Evolutionary conservation across 169 alveolate genomes (phyloP).

Genomic region (Cryptosporidium felis): DNA sequence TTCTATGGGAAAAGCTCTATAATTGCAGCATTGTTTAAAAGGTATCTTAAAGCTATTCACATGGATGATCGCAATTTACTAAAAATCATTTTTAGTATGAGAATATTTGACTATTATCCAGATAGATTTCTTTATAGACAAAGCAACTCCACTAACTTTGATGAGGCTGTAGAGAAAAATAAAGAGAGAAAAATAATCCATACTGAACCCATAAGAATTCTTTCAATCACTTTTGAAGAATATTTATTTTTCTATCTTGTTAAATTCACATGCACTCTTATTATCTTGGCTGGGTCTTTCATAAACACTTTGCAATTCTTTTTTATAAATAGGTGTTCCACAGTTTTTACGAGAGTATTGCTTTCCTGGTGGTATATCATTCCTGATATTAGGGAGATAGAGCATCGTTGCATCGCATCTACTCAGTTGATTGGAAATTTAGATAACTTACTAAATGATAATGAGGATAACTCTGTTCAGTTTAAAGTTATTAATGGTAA

Average conservation of each 20-base stretch:
- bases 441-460: conserved; percentile 19
- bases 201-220: conserved; percentile 11
- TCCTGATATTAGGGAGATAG: conserved; percentile 79
- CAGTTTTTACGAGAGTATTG: neutral
- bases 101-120: conserved; percentile 46
- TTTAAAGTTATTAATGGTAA: conserved; percentile 19
- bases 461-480: neutral
- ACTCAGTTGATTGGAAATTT: conserved; percentile 72
- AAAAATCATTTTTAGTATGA: neutral
- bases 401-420: conserved; percentile 77
- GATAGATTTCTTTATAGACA: conserved; percentile 24
- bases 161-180: neutral
- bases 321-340: neutral
- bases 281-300: conserved; percentile 5
- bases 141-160: neutral
- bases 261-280: conserved; percentile 1
- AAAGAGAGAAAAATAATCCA: neutral
- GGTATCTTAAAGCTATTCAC: conserved; percentile 8
- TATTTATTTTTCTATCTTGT: conserved; percentile 35
- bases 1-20: neutral
- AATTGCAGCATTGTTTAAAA: neutral
- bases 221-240: conserved; percentile 40
- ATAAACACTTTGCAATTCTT: neutral
- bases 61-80: conserved; percentile 25
- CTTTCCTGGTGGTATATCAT: conserved; percentile 75